Evolutionary conservation across 192 early-diverging fungal genomes (phyloP), one percentile per base, ranked within the genome.

Genomic region (Phlyctochytrium arcticum): DNA sequence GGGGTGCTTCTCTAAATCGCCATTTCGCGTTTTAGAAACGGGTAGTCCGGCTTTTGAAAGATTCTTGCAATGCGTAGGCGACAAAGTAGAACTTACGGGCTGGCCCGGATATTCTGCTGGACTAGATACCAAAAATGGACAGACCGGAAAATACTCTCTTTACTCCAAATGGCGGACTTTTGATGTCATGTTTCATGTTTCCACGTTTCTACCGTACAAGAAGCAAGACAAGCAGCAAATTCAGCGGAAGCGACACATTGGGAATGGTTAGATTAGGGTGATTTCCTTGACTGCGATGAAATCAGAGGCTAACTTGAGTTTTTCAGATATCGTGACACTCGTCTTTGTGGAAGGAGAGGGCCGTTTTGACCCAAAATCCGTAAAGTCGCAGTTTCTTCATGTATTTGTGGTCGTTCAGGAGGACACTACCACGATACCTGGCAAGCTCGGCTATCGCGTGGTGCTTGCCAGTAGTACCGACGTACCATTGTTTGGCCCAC

Each of bases 111-210:
- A 71, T 36, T 23, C 61, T 5, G 80, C 61, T 9, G 80, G 80
- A 29, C 59, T 81, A 8, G 80, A 81, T 55, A 64, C 57, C 23
- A 54, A 36, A 32, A 26, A 76, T 50, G 58, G 48, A 17, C 57
- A 72, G 33, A 82, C 76, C 9, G 80, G 80, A 2, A 61, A 17
- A 44, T 32, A 69, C 27, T 61, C 67, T 2, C 30, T 82, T 21
- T 56, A 63, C 35, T 65, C 60, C 44, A 56, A 68, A 19, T 80
- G 73, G 69, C 35, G 70, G 29, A 32, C 62, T 5, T 79, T 58
- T 47, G 79, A 81, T 8, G 35, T 77, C 31, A 81, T 70, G 59
- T 82, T 62, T 55, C 80, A 81, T 42, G 76, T 78, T 23, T 76
- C 76, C 33, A 81, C 80, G 3, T 35, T 69, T 17, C 49, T 81